A percentile compares a stretch with the other conserved stretches of the same genome.
Evolutionary conservation across 2,329 filamentous ascomycete species (phyloP).

Genomic region (Ophiostoma perfectum): DNA sequence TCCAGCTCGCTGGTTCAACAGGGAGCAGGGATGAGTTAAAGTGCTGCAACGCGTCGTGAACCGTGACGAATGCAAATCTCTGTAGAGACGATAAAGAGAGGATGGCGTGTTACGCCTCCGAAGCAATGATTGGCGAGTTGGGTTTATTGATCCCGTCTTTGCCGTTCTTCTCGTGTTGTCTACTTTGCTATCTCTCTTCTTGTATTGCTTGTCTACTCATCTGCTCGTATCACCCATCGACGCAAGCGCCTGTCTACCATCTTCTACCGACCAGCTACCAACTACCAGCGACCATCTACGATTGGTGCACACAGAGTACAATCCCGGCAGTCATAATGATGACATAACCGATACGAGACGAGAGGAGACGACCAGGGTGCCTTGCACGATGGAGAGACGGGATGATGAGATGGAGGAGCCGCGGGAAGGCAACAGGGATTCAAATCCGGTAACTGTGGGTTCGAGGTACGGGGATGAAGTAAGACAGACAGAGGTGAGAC

Average conservation of each 20-base stretch:
- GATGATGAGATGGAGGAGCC: constrained; percentile 9
- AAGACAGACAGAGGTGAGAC: background rate
- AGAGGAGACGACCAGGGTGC: constrained; percentile 1
- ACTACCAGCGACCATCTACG: too few species aligned
- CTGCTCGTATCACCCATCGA: too few species aligned
- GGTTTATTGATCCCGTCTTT: too few species aligned
- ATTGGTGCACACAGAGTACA: too few species aligned
- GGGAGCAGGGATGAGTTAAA: constrained; percentile 9
- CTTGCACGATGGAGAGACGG: background rate
- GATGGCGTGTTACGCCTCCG: too few species aligned
- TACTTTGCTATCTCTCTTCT: too few species aligned
- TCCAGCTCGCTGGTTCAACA: constrained; percentile 2
- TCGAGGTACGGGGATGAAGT: background rate
- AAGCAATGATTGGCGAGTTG: too few species aligned
- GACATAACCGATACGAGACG: background rate
- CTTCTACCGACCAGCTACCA: too few species aligned
- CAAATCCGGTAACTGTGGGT: background rate
- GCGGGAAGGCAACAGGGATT: constrained; percentile 7
- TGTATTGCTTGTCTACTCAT: too few species aligned
- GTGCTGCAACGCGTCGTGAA: constrained; percentile 4
- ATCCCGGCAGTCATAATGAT: background rate
- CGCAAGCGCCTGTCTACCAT: too few species aligned
- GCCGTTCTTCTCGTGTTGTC: too few species aligned
- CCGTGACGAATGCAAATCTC: constrained; percentile 10
- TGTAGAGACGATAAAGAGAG: background rate